Evolutionary conservation across 2,329 filamentous ascomycete genomes (phyloP).

Genomic region (Cordyceps fumosorosea): DNA sequence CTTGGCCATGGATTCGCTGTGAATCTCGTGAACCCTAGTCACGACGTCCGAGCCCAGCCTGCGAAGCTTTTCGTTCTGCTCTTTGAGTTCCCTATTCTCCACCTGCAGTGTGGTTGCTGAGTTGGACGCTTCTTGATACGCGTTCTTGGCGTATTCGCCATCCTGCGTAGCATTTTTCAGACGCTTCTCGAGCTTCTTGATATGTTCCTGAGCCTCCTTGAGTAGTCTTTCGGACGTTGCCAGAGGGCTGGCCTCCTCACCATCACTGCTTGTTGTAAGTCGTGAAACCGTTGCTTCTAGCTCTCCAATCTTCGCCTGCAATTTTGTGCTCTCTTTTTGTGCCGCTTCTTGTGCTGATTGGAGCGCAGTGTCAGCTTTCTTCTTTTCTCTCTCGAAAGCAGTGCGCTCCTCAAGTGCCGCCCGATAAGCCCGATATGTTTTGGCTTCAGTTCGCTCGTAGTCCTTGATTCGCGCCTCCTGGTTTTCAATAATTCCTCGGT

Average conservation of each 20-base stretch:
- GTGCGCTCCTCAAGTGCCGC: conserved; percentile 45
- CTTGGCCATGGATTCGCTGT: conserved; percentile 30
- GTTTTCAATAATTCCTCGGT: conserved; percentile 35
- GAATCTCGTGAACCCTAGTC: conserved; percentile 39
- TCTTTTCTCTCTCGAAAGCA: conserved; percentile 39
- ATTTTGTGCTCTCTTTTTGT: conserved; percentile 30
- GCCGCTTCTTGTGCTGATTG: conserved; percentile 22
- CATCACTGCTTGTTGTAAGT: conserved; percentile 21
- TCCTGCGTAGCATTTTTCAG: conserved; percentile 39
- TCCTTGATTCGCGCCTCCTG: conserved; percentile 41
- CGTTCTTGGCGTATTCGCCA: conserved; percentile 48
- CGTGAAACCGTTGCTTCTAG: conserved; percentile 29
- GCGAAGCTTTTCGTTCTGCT: conserved; percentile 33
- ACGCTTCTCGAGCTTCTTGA: conserved; percentile 34
- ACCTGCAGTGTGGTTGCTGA: conserved; percentile 36
- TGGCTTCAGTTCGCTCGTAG: conserved; percentile 36
- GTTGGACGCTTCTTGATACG: conserved; percentile 54
- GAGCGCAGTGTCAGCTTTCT: conserved; percentile 29
- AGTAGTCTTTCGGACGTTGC: conserved; percentile 27
- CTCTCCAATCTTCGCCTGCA: conserved; percentile 29
- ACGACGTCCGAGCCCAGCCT: conserved; percentile 39
- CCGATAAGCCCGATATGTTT: conserved; percentile 41
- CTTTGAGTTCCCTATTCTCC: conserved; percentile 41
- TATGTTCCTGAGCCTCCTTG: conserved; percentile 30
- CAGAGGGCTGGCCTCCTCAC: conserved; percentile 20